Evolutionary conservation across 202 grass and related monocot genomes (phyloP), one percentile per base, ranked within the genome.

Genomic region (Alloteropsis angusta): DNA sequence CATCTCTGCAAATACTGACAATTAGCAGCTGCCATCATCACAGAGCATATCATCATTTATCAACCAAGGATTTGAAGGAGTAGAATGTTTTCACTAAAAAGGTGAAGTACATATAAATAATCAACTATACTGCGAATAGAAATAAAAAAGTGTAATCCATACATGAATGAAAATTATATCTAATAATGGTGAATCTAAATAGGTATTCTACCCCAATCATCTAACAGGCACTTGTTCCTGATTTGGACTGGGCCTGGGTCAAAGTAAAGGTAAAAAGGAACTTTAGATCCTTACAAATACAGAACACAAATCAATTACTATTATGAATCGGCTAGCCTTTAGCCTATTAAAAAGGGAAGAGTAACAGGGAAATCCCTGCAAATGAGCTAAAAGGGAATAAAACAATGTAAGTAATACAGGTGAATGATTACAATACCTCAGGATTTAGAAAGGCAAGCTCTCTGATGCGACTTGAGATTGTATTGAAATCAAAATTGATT

Each of bases 361-460:
- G 30, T 78, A 5, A 45, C 61, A 76, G 21, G 41, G 14, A 49
- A 34, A 75, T 56, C 22, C 68, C 28, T 13, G 25, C 46, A 53
- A 63, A 54, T 76, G 34, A 13, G 37, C 35, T 62, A 61, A 53
- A 41, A 65, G 7, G 36, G 28, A 46, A 17, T 58, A 62, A 47
- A 60, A 59, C 7, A 41, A 64, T 75, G 42, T 36, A 79, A 67
- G 39, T 77, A 43, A 71, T 74, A 49, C 41, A 28, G 35, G 25
- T 2, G 21, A 70, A 83, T 15, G 46, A 78, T 80, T 68, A 71
- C 13, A 71, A 56, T 90, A 98, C 96, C 92, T 89, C 84, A 58
- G 96, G 92, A 85, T 98, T 98, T 70, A 98, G 86, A 84, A 98
- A 98, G 61, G 96, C 96, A 79, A 98, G 92, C 79, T 98, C 96